Evolutionary conservation across 1,284 basidiomycete genomes (phyloP).

Genomic region (Caloboletus firmus): DNA sequence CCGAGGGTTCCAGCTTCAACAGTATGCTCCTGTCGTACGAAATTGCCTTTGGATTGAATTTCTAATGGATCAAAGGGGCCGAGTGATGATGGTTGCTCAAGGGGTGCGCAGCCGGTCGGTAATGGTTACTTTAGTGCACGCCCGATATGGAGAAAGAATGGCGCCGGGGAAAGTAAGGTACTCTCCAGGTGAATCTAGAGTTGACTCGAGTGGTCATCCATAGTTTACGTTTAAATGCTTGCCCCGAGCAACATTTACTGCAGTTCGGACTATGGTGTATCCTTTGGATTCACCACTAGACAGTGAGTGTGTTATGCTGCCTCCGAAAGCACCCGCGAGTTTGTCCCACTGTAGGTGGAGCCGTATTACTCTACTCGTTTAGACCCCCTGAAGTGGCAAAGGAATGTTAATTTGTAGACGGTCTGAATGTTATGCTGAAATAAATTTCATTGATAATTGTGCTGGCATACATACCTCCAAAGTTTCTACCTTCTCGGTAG

Average conservation of each 20-base stretch:
- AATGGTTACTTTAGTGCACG: slow-evolving; percentile 66
- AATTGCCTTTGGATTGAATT: too few relatives aligned
- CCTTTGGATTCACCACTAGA: slow-evolving; percentile 62
- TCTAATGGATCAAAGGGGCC: too few relatives aligned
- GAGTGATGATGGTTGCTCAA: too few relatives aligned
- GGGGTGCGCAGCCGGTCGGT: slow-evolving; percentile 60
- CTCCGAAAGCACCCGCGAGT: neutral
- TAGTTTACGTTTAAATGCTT: slow-evolving; percentile 54
- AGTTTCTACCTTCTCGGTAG: slow-evolving; percentile 59
- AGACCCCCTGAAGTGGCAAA: slow-evolving; percentile 54
- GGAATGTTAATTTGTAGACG: too few relatives aligned
- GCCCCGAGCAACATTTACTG: slow-evolving; percentile 56
- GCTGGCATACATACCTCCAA: too few relatives aligned
- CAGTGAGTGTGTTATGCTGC: slow-evolving; percentile 43
- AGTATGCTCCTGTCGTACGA: too few relatives aligned
- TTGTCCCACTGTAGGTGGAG: slow-evolving; percentile 37
- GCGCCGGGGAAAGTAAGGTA: slow-evolving; percentile 62
- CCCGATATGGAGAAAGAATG: slow-evolving; percentile 52
- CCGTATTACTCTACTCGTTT: too few relatives aligned
- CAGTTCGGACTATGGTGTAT: slow-evolving; percentile 66
- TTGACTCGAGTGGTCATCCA: neutral
- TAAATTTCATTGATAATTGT: too few relatives aligned
- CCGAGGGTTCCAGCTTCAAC: too few relatives aligned
- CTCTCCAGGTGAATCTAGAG: slow-evolving; percentile 27
- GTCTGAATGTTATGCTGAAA: too few relatives aligned